Percentiles rank a stretch among this genome's conserved stretches.
These are phyloP conservation scores for Persicaria maculosa DNA, from an alignment of 148 eudicot genomes.

Conservation along the genomic window DNA sequence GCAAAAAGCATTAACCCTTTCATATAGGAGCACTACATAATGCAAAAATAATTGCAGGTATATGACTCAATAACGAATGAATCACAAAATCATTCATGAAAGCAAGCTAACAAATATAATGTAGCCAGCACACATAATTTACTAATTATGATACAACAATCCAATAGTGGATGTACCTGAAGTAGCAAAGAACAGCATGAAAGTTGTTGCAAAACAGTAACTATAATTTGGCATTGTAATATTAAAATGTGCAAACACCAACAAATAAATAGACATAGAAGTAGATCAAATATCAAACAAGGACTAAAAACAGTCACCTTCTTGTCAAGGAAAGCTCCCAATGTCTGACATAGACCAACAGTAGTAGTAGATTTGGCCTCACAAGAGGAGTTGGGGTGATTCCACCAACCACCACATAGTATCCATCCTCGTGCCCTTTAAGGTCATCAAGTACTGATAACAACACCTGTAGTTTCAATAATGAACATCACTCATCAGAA, in stretches of 20 bases:
- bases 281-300: neutral
- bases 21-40: neutral
- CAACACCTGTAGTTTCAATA: conserved; percentile 43
- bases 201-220: neutral
- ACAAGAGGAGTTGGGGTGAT: conserved; percentile 96
- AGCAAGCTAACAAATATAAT: neutral
- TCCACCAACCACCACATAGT: conserved; percentile 96
- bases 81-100: neutral
- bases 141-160: neutral
- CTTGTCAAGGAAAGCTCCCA: conserved; percentile 95
- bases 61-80: neutral
- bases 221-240: neutral
- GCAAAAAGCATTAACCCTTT: neutral
- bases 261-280: neutral
- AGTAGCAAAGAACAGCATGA: neutral
- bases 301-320: conserved; percentile 42
- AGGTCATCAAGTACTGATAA: conserved; percentile 73
- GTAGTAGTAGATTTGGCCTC: conserved; percentile 99
- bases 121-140: neutral
- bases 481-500: neutral
- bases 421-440: conserved; percentile 62
- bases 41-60: neutral
- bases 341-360: conserved; percentile 94
- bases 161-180: neutral
- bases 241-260: neutral